Percentiles rank a stretch among this genome's conserved stretches.
Conservation (phyloP, 1,139 yeast genomes). For the Lizanozyma gosingica region DNA sequence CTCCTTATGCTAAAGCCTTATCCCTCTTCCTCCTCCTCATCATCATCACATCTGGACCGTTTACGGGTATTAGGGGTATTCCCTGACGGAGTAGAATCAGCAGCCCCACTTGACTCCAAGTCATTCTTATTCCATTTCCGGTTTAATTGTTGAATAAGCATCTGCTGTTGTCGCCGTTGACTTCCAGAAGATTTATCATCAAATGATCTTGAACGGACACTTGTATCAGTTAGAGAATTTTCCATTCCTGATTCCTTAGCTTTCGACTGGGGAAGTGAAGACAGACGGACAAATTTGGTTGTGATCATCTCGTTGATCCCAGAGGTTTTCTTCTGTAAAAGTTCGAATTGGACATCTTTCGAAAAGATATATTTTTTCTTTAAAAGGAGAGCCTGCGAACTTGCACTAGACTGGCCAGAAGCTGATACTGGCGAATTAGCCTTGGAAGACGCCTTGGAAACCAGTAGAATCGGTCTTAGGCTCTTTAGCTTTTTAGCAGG, state of each 20-base stretch:
- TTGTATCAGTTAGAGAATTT: conserved; percentile 2
- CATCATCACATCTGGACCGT: conserved; percentile 2
- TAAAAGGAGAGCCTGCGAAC: conserved; percentile 10
- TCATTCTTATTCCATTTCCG: conserved; percentile 26
- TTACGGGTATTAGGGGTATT: conserved; percentile 1
- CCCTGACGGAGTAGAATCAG: not conserved
- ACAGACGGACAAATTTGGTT: conserved; percentile 1
- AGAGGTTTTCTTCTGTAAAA: conserved; percentile 10
- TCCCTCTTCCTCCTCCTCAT: not conserved
- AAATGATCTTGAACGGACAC: conserved; percentile 2
- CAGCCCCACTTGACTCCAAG: not conserved
- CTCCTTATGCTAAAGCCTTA: no score
- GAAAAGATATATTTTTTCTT: conserved; percentile 26
- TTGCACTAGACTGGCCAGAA: conserved; percentile 2
- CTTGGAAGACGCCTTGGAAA: not conserved
- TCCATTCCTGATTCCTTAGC: conserved; percentile 7
- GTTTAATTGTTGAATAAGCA: conserved; percentile 26
- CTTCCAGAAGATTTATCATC: conserved; percentile 3
- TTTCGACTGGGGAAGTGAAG: conserved; percentile 4
- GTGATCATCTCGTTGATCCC: conserved; percentile 4
- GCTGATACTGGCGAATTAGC: conserved; percentile 1
- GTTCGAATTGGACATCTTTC: conserved; percentile 32
- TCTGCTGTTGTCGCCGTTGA: conserved; percentile 19
- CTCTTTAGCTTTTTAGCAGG: conserved; percentile 1
- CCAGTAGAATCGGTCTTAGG: not conserved